phyloP scores from a whole-genome alignment of 139 green algal genomes.

The Desmodesmus armatus region DNA sequence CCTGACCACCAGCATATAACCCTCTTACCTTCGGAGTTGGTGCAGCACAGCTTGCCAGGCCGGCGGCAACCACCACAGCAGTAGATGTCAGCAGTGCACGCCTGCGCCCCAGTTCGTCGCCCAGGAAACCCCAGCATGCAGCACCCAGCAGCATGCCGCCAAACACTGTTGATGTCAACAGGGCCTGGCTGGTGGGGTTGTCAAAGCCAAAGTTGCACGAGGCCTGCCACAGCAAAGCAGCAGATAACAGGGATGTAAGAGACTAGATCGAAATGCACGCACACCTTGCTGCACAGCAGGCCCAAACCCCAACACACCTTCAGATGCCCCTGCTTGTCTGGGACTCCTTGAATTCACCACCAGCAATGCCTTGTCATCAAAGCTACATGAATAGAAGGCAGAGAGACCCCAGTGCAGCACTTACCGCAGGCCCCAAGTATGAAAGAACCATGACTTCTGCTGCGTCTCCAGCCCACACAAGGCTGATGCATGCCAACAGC shows the following conservation, averaged over 20 bases:
- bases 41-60: slow-evolving; percentile 37
- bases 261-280: neutral
- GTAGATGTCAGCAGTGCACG: slow-evolving; percentile 56
- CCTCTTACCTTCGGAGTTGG: too few relatives aligned
- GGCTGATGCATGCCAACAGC: slow-evolving; percentile 74
- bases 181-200: slow-evolving; percentile 71
- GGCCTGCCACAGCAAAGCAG: slow-evolving; percentile 44
- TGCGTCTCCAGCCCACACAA: slow-evolving; percentile 83
- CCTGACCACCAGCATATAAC: too few relatives aligned
- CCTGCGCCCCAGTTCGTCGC: slow-evolving; percentile 66
- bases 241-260: neutral
- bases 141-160: slow-evolving; percentile 78
- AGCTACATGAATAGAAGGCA: neutral
- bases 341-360: neutral
- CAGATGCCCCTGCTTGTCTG: neutral
- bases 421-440: slow-evolving; percentile 78
- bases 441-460: slow-evolving; percentile 88
- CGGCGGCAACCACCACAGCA: slow-evolving; percentile 25
- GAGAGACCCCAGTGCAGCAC: neutral
- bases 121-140: slow-evolving; percentile 65
- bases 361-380: neutral
- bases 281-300: neutral
- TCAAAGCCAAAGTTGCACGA: slow-evolving; percentile 69
- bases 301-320: neutral
- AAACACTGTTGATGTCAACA: slow-evolving; percentile 64